phyloP scores from a whole-genome alignment of 2,329 filamentous ascomycete species.

The Hypoxylon sp. region DNA sequence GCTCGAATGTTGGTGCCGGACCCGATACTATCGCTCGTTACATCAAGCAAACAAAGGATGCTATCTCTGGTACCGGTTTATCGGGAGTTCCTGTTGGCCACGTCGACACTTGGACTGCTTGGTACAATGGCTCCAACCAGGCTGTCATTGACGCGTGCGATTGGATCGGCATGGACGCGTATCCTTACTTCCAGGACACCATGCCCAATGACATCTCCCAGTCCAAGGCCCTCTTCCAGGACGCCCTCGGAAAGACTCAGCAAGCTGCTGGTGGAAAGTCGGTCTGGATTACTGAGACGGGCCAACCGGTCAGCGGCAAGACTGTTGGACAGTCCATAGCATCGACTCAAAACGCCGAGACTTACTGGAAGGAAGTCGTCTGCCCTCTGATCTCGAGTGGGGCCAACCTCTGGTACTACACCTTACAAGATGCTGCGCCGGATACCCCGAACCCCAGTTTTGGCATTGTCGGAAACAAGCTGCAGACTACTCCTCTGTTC shows the following conservation, averaged over 20 bases:
- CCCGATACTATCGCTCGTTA: constrained; percentile 76
- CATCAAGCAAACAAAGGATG: constrained; percentile 76
- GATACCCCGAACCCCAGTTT: constrained; percentile 77
- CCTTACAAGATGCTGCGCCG: constrained; percentile 75
- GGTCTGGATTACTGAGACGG: constrained; percentile 91
- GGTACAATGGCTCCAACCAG: constrained; percentile 79
- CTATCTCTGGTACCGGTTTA: constrained; percentile 74
- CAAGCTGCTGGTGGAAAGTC: constrained; percentile 74
- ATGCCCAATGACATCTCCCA: constrained; percentile 75
- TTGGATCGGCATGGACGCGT: constrained; percentile 87
- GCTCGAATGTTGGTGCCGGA: constrained; percentile 73
- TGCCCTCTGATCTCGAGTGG: constrained; percentile 75
- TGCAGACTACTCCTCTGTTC: constrained; percentile 70
- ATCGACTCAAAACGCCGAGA: constrained; percentile 76
- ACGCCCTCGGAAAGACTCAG: constrained; percentile 73
- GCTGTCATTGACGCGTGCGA: constrained; percentile 79
- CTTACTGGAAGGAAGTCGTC: constrained; percentile 84
- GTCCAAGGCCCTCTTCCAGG: constrained; percentile 76
- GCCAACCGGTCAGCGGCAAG: constrained; percentile 83
- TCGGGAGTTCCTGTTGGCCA: constrained; percentile 77
- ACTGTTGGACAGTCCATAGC: constrained; percentile 74
- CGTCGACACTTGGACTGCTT: constrained; percentile 91
- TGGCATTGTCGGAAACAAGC: constrained; percentile 72
- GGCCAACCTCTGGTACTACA: constrained; percentile 82
- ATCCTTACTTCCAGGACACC: constrained; percentile 85